Evolutionary conservation across 768 basidiomycete species (phyloP).

Genomic region (Coprinellus micaceus): DNA sequence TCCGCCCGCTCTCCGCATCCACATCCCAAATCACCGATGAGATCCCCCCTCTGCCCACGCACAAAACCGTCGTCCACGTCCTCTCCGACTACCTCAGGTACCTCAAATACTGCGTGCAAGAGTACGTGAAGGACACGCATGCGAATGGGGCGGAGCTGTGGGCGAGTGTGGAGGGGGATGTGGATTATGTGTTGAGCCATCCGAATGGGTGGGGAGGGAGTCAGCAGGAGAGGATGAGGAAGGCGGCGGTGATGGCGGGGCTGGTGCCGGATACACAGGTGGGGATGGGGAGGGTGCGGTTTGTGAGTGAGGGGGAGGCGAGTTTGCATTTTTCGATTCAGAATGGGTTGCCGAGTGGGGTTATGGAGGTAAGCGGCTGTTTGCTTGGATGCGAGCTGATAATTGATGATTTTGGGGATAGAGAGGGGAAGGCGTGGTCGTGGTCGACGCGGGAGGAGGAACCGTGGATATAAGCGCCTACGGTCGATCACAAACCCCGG

Average conservation of each 20-base stretch:
- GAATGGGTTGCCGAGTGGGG: conserved; percentile 36
- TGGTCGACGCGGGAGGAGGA: conserved; percentile 60
- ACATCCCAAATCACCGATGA: background rate
- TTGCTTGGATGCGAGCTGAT: background rate
- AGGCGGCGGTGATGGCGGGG: conserved; percentile 48
- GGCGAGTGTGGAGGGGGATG: conserved; percentile 36
- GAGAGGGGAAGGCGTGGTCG: conserved; percentile 42
- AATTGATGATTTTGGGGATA: conserved; percentile 13
- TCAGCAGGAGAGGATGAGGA: conserved; percentile 51
- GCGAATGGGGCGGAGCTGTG: conserved; percentile 39
- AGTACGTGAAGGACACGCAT: conserved; percentile 46
- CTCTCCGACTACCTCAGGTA: conserved; percentile 48
- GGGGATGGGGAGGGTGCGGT: conserved; percentile 39
- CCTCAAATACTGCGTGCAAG: conserved; percentile 38
- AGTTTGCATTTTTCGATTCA: conserved; percentile 51
- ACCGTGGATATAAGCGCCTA: conserved; percentile 58
- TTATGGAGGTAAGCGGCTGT: conserved; percentile 19
- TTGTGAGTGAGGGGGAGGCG: conserved; percentile 60
- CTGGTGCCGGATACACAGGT: conserved; percentile 37
- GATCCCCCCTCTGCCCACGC: conserved; percentile 38
- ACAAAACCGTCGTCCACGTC: conserved; percentile 37
- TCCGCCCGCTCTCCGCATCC: conserved; percentile 26
- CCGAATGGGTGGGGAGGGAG: conserved; percentile 60
- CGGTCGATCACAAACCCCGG: conserved; percentile 20
- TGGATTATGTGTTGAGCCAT: conserved; percentile 51